A percentile compares a stretch with the other conserved stretches of the same genome.
phyloP scores from a whole-genome alignment of 805 yeast species.

The Sugiyamaella chiloensis region DNA sequence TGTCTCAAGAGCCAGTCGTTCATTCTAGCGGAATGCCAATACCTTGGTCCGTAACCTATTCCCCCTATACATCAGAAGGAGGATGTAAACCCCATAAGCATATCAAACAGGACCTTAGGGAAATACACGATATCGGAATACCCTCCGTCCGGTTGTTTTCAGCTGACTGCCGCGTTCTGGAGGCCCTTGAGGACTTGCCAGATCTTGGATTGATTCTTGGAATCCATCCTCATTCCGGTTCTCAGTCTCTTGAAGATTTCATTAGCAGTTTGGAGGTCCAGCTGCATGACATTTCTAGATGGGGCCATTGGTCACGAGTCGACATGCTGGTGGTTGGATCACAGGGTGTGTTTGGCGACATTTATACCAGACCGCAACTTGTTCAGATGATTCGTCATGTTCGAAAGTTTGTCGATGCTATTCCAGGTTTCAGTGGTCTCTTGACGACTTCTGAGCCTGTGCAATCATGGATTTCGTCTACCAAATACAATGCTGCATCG shows the following conservation, averaged over 20 bases:
- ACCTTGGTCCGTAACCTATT: constrained; percentile 26
- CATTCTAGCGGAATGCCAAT: constrained; percentile 15
- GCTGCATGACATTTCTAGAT: constrained; percentile 15
- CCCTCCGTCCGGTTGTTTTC: constrained; percentile 20
- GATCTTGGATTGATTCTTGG: constrained; percentile 22
- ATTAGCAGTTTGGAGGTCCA: constrained; percentile 16
- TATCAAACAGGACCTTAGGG: constrained; percentile 16
- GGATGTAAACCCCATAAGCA: constrained; percentile 19
- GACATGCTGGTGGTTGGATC: constrained; percentile 27
- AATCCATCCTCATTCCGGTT: constrained; percentile 18
- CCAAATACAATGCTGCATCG: constrained; percentile 23
- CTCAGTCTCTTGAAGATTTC: constrained; percentile 7
- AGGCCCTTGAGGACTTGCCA: constrained; percentile 15
- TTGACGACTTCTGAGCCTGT: constrained; percentile 85
- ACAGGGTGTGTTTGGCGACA: constrained; percentile 22
- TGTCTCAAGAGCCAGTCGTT: background rate
- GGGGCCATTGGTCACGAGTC: constrained; percentile 21
- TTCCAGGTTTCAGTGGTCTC: constrained; percentile 39
- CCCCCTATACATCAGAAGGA: constrained; percentile 21
- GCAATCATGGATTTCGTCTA: constrained; percentile 44
- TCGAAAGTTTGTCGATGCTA: constrained; percentile 7
- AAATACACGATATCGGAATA: constrained; percentile 15
- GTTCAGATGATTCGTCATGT: constrained; percentile 22
- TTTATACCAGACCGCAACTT: constrained; percentile 20
- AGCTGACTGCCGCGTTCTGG: constrained; percentile 23